phyloP scores from a whole-genome alignment of 1,139 yeast species.

The Kodamaea ohmeri region DNA sequence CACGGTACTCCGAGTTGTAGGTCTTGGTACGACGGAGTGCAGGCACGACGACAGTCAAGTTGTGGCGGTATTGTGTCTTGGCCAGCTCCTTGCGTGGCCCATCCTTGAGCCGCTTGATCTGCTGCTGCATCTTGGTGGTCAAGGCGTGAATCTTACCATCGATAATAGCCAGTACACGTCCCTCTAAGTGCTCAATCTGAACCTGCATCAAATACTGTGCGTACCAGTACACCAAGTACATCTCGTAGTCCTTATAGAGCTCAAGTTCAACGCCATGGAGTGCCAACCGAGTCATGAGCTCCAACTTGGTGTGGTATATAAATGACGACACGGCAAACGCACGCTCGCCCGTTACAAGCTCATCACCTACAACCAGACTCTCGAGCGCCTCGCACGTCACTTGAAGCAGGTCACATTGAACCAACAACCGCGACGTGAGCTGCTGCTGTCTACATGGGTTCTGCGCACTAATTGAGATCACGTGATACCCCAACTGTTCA shows the following conservation, averaged over 20 bases:
- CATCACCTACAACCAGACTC: conserved; percentile 44
- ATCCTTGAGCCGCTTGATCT: conserved; percentile 38
- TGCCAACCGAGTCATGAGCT: conserved; percentile 68
- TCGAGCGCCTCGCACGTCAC: conserved; percentile 50
- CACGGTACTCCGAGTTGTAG: conserved; percentile 18
- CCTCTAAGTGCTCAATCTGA: conserved; percentile 46
- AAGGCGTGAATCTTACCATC: conserved; percentile 35
- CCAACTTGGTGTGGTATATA: conserved; percentile 63
- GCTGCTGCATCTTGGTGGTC: conserved; percentile 48
- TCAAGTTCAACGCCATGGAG: conserved; percentile 77
- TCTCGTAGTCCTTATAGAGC: conserved; percentile 71
- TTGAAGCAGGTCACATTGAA: conserved; percentile 77
- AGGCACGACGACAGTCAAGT: conserved; percentile 24
- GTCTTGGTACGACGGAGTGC: conserved; percentile 20
- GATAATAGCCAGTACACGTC: conserved; percentile 40
- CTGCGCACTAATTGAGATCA: conserved; percentile 57
- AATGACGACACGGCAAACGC: conserved; percentile 63
- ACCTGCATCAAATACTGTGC: conserved; percentile 51
- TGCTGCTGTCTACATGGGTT: conserved; percentile 86
- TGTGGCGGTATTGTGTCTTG: conserved; percentile 19
- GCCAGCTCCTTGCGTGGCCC: conserved; percentile 34
- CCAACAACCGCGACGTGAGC: conserved; percentile 52
- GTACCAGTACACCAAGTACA: conserved; percentile 67
- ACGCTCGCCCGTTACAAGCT: conserved; percentile 23
- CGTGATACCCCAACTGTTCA: conserved; percentile 52